Evolutionary conservation across 176 grass and related monocot species (phyloP), one percentile per base, ranked within the genome.

Genomic region (Juncus inflexus): DNA sequence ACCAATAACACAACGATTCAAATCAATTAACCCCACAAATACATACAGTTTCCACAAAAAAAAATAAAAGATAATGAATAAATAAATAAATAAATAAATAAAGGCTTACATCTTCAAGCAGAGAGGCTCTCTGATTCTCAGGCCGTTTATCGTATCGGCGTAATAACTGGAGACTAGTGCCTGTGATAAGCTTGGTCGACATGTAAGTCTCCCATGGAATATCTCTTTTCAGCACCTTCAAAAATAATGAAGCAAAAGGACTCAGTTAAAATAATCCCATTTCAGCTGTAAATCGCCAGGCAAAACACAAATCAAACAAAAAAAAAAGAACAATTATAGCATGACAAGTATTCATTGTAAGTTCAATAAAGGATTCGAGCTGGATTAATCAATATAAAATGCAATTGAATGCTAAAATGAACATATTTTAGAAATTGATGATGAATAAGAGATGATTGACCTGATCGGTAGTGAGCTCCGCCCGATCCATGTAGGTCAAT

Each of bases 201-300:
- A 91, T 77, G 65, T 97, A 91, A 75, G 86, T 76, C 67, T 97
- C 92, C 92, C 92, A 97, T 91, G 92, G 88, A 77, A 97, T 97
- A 62, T 91, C 92, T 50, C 84, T 74, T 61, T 91, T 97, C 61
- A 97, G 88, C 82, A 97, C 88, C 92, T 99, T 78, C 51, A 84
- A 71, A 77, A 39, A 72, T 64, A 74, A 61, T 75, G 74, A 13
- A 74, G 77, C 19, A 52, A 38, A 63, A 12, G 72, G 72, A 49
- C 19, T 3, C 11, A 4, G 62, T 15, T 11, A 3, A 16, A 77
- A 35, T 74, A 0, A 52, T 40, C 58, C 4, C 16, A 45, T 38
- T 40, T 36, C 43, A 66, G 6, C 50, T 57, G 37, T 40, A 65
- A 40, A 60, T 3, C 3, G 63, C 43, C 77, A 28, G 37, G 58